Evolutionary conservation across 371 early-diverging fungal species (phyloP).

Genomic region (Capillidium heterosporum): DNA sequence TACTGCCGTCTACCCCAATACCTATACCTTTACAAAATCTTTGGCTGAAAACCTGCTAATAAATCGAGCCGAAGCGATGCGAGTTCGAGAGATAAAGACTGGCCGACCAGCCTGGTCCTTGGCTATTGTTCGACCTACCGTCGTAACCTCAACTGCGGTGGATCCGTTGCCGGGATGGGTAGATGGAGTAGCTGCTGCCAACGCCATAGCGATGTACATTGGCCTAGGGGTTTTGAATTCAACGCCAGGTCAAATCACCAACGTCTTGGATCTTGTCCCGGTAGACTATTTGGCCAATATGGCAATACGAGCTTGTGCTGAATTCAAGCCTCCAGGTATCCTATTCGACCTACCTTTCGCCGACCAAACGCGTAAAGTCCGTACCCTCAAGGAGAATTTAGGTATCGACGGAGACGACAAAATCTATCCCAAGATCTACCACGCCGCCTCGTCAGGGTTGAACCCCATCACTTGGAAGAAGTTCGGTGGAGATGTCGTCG

Average conservation of each 20-base stretch:
- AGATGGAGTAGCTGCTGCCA: conserved; percentile 35
- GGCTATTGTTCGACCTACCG: conserved; percentile 28
- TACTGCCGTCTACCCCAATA: conserved; percentile 23
- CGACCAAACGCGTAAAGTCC: conserved; percentile 5
- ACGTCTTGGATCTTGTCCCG: conserved; percentile 12
- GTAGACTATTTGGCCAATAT: background rate
- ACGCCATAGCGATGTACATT: conserved; percentile 15
- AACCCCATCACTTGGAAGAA: conserved; percentile 15
- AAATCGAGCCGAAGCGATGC: conserved; percentile 19
- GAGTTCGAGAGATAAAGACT: conserved; percentile 14
- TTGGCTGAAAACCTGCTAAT: conserved; percentile 30
- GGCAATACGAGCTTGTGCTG: background rate
- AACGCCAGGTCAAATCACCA: conserved; percentile 12
- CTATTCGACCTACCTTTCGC: conserved; percentile 13
- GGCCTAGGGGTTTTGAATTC: conserved; percentile 6
- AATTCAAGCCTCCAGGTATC: conserved; percentile 7
- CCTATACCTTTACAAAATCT: conserved; percentile 30
- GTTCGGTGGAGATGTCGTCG: conserved; percentile 8
- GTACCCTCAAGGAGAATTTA: background rate
- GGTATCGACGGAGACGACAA: background rate
- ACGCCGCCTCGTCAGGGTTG: conserved; percentile 13
- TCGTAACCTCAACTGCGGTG: conserved; percentile 25
- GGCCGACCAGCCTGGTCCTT: conserved; percentile 13
- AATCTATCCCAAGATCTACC: conserved; percentile 11
- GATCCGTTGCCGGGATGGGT: conserved; percentile 47